These are phyloP conservation scores for Balakata baccata DNA, from an alignment of 345 rosid genomes.

Conservation along the genomic window DNA sequence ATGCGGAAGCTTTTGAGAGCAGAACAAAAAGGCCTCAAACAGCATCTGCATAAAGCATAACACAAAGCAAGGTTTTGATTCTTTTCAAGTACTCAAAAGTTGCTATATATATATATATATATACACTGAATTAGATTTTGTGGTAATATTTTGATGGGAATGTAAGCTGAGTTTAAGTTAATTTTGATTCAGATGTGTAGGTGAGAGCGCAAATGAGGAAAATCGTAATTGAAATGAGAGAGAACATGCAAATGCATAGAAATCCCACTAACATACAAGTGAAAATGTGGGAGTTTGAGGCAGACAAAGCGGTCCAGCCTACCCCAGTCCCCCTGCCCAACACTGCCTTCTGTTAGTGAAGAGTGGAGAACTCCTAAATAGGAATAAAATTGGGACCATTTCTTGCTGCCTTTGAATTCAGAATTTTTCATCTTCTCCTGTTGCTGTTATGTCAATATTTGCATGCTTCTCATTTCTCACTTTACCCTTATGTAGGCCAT, in stretches of 20 bases:
- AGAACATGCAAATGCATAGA: neutral
- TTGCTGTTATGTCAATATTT: neutral
- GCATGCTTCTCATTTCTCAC: neutral
- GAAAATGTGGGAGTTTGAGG: neutral
- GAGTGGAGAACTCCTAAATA: neutral
- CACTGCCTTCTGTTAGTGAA: neutral
- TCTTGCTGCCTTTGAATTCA: neutral
- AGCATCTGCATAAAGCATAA: constrained; percentile 10
- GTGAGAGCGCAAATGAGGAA: no score
- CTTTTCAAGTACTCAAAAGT: constrained; percentile 9
- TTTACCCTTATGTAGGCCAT: neutral
- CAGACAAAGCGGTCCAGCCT: constrained; percentile 3
- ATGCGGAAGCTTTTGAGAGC: neutral
- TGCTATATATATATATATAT: neutral
- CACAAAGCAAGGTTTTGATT: neutral
- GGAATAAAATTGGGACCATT: constrained; percentile 9
- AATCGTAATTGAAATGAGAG: neutral
- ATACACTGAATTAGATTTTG: no score
- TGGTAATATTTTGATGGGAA: no score
- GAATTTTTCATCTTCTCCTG: neutral
- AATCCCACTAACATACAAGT: neutral
- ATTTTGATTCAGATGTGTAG: no score
- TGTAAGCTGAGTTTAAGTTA: no score
- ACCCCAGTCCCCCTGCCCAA: neutral
- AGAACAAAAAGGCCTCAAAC: neutral